Evolutionary conservation across 805 yeast genomes (phyloP), one percentile per base, ranked within the genome.

Genomic region (Alloascoidea hylecoeti): DNA sequence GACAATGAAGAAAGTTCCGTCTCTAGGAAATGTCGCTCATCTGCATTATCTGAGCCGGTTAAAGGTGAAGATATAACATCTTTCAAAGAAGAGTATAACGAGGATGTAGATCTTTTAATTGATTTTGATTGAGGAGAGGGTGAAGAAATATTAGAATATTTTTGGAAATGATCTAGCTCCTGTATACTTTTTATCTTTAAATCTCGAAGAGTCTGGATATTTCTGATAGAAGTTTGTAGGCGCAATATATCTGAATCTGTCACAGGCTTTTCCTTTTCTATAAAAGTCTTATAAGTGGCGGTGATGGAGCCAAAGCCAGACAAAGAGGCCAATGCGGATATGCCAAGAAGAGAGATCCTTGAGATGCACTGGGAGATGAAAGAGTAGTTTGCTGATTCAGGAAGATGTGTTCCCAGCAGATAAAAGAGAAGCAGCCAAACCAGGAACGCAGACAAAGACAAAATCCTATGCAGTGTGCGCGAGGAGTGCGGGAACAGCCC

Each of bases 291-390:
- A 42, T 58, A 61, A 4, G 66, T 65, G 4, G 66, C 63, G 14
- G 57, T 46, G 15, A 63, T 61, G 5, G 64, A 52, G 6, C 63
- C 62, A 33, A 63, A 46, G 2, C 66, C 68, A 14, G 64, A 53
- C 27, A 62, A 45, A 4, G 52, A 41, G 1, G 64, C 65, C 64
- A 61, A 61, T 15, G 57, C 45, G 1, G 64, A 50, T 27, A 63
- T 54, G 12, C 68, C 68, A n/a, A 57, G 43, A 32, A 63, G 48
- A 15, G 61, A 60, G 6, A 62, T 50, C 18, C 59, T 39, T 4
- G 61, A 55, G 5, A 60, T 49, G 16, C 47, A 42, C 38, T 45
- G 44, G 28, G 52, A 50, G 16, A 33, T 40, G 30, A 47, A 37
- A n/a, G 42, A 37, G 35, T 12, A 18, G 6, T 14, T 6, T 17